Percentiles rank a stretch among this genome's conserved stretches.
Conservation (phyloP, 1,139 yeast species). For the Hyphopichia pseudoburtonii region DNA sequence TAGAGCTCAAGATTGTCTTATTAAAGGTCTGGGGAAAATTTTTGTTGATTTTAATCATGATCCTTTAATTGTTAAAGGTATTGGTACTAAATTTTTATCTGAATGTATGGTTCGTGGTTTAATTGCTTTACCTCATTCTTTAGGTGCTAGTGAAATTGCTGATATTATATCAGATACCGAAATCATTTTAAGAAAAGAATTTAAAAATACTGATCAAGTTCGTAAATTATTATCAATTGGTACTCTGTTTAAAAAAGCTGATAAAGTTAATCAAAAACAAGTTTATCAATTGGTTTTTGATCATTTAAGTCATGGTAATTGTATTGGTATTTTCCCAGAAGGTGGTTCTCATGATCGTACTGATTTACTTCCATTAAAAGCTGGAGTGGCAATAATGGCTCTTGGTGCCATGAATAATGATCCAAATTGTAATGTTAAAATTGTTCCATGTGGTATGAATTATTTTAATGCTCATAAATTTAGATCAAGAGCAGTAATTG, state of each 20-base stretch:
- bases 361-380: constrained; percentile 85
- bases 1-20: constrained; percentile 84
- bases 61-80: constrained; percentile 57
- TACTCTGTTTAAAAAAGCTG: constrained; percentile 70
- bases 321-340: constrained; percentile 96
- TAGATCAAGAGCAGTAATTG: constrained; percentile 91
- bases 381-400: constrained; percentile 98
- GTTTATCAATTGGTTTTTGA: constrained; percentile 82
- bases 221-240: constrained; percentile 48
- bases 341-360: constrained; percentile 97
- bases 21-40: constrained; percentile 60
- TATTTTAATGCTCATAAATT: constrained; percentile 95
- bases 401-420: constrained; percentile 80
- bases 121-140: constrained; percentile 73
- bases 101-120: constrained; percentile 71
- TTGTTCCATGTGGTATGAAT: constrained; percentile 96
- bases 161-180: constrained; percentile 75
- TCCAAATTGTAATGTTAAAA: constrained; percentile 72
- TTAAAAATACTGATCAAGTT: constrained; percentile 52
- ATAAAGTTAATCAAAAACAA: constrained; percentile 77
- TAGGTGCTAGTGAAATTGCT: constrained; percentile 74
- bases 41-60: constrained; percentile 45
- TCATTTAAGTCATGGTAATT: constrained; percentile 75
- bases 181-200: constrained; percentile 68
- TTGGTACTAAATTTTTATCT: constrained; percentile 63